Percentiles rank a stretch among this genome's conserved stretches.
Evolutionary conservation across 2,329 filamentous ascomycete species (phyloP).

Genomic region (Cyphellophora europaea): DNA sequence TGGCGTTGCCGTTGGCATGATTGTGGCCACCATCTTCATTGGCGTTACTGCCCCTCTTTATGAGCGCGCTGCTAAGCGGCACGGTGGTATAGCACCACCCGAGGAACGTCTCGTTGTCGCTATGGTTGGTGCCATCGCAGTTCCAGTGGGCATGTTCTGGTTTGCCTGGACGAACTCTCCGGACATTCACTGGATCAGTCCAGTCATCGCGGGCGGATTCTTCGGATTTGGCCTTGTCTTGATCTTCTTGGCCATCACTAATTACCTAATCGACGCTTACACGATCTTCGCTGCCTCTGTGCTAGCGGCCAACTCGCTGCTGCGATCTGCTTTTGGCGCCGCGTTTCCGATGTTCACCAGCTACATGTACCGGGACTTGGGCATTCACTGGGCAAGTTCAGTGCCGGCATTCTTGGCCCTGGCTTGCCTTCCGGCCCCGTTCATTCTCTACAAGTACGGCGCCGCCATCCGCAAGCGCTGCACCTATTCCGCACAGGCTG

Average conservation of each 20-base stretch:
- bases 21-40: constrained; percentile 47
- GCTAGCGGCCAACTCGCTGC: constrained; percentile 67
- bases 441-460: constrained; percentile 68
- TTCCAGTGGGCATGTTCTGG: constrained; percentile 59
- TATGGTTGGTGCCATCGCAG: constrained; percentile 51
- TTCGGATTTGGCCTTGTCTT: constrained; percentile 49
- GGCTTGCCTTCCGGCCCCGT: constrained; percentile 63
- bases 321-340: constrained; percentile 68
- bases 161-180: constrained; percentile 58
- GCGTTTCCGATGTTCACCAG: constrained; percentile 68
- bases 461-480: constrained; percentile 43
- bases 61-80: constrained; percentile 30
- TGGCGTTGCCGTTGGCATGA: constrained; percentile 59
- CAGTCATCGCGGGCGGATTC: constrained; percentile 40
- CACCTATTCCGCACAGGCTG: constrained; percentile 16
- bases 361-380: constrained; percentile 41
- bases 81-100: constrained; percentile 50
- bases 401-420: constrained; percentile 67
- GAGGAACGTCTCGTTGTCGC: constrained; percentile 56
- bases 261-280: constrained; percentile 55
- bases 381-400: constrained; percentile 67
- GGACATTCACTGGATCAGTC: constrained; percentile 46
- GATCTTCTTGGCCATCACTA: constrained; percentile 26
- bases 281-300: constrained; percentile 69
- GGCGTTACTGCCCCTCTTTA: constrained; percentile 49